Conservation (phyloP, 805 yeast species). For the Yarrowia sp. region DNA sequence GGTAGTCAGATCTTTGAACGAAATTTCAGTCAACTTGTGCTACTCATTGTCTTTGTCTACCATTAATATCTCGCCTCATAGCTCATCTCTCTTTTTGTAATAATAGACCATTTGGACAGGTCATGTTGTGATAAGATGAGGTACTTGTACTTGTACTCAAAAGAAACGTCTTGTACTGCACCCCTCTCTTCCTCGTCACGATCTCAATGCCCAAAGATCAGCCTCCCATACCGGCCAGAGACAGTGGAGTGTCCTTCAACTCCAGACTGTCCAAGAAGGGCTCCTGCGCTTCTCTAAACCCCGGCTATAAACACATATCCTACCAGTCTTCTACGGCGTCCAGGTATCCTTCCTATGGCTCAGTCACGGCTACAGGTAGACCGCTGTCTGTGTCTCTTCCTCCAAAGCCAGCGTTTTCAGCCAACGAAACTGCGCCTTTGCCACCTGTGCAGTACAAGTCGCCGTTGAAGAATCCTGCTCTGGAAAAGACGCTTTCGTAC, state of each 20-base stretch:
- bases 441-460: background rate
- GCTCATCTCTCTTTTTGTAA: no score
- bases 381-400: background rate
- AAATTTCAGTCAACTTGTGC: no score
- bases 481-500: background rate
- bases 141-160: no score
- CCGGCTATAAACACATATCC: background rate
- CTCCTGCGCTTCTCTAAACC: background rate
- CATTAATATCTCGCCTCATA: no score
- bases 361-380: background rate
- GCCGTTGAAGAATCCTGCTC: background rate
- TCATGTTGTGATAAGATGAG: no score
- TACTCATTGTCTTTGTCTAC: no score
- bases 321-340: background rate
- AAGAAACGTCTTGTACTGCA: no score
- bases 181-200: no score
- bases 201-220: background rate
- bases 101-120: no score
- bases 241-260: constrained; percentile 5
- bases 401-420: background rate
- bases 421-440: background rate
- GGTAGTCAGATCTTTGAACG: no score
- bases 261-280: background rate
- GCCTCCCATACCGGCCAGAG: background rate
- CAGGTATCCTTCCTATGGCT: background rate